Evolutionary conservation across 495 filamentous ascomycete species (phyloP).

Genomic region (Trichoderma orchidacearum): DNA sequence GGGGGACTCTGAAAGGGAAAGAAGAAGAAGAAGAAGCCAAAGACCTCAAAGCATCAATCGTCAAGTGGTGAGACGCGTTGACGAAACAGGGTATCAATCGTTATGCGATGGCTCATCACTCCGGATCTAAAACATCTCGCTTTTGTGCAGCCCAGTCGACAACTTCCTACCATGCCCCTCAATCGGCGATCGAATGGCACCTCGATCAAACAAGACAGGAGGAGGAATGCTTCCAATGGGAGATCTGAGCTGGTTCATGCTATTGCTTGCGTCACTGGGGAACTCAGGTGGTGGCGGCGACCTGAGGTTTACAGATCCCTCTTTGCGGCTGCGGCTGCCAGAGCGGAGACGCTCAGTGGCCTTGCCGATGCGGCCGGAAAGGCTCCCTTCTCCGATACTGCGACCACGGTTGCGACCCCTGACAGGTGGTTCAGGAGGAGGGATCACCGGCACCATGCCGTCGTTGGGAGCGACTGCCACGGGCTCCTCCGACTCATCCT

Average conservation of each 20-base stretch:
- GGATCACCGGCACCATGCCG: conserved; percentile 17
- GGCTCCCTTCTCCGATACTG: conserved; percentile 24
- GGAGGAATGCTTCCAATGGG: conserved; percentile 18
- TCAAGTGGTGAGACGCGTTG: background rate
- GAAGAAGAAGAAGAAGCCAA: background rate
- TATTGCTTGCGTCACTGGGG: conserved; percentile 5
- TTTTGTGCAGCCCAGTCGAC: conserved; percentile 27
- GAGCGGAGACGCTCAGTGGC: conserved; percentile 57
- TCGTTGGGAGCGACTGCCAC: conserved; percentile 10
- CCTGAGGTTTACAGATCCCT: conserved; percentile 14
- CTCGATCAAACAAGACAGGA: conserved; percentile 10
- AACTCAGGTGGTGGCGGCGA: conserved; percentile 21
- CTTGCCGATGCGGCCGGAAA: conserved; percentile 48
- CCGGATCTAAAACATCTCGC: conserved; percentile 28
- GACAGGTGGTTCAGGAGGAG: conserved; percentile 21
- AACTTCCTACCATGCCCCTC: conserved; percentile 10
- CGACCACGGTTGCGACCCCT: conserved; percentile 50
- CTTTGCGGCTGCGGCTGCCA: conserved; percentile 36
- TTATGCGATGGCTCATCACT: background rate
- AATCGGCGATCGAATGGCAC: conserved; percentile 3
- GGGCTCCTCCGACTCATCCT: conserved; percentile 30
- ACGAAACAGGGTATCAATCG: background rate
- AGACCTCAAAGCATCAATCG: background rate
- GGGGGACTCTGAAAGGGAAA: background rate
- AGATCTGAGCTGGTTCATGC: background rate